Conservation (phyloP, 768 basidiomycete genomes). For the Pulveroboletus sp. region DNA sequence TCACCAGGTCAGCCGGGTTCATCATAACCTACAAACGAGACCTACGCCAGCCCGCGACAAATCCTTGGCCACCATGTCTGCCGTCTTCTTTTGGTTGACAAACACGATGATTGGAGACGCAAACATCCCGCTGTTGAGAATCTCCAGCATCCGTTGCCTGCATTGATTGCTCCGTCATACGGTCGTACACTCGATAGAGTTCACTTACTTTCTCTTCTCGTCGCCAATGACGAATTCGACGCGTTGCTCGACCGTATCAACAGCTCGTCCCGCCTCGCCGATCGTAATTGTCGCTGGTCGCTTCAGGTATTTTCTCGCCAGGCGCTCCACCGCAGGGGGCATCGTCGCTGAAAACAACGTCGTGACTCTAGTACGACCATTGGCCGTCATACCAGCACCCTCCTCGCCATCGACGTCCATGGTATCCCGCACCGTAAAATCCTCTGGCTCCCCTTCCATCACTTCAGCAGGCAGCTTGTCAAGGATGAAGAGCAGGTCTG, state of each 20-base stretch:
- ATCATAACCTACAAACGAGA: constrained; percentile 13
- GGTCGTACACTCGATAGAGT: not conserved
- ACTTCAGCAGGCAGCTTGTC: constrained; percentile 86
- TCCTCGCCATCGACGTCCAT: constrained; percentile 78
- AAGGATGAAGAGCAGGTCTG: constrained; percentile 89
- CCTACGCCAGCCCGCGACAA: constrained; percentile 82
- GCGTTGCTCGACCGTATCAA: constrained; percentile 95
- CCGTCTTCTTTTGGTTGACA: constrained; percentile 99
- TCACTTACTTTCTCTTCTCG: constrained; percentile 90
- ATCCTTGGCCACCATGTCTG: constrained; percentile 96
- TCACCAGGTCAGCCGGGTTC: constrained; percentile 2
- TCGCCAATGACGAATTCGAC: constrained; percentile 92
- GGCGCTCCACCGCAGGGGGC: constrained; percentile 94
- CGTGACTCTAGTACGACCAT: constrained; percentile 84
- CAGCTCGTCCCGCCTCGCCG: constrained; percentile 95
- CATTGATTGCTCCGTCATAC: constrained; percentile 6
- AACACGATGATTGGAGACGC: constrained; percentile 95
- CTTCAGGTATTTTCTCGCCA: constrained; percentile 90
- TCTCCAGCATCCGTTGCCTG: constrained; percentile 83
- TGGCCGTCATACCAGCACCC: constrained; percentile 38
- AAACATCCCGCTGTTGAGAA: constrained; percentile 82
- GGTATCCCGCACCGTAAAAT: constrained; percentile 36
- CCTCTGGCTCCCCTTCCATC: constrained; percentile 69
- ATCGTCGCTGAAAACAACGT: constrained; percentile 98
- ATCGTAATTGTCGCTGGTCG: constrained; percentile 95